Evolutionary conservation across 2,329 filamentous ascomycete species (phyloP).

Genomic region (Diaporthe sp.): DNA sequence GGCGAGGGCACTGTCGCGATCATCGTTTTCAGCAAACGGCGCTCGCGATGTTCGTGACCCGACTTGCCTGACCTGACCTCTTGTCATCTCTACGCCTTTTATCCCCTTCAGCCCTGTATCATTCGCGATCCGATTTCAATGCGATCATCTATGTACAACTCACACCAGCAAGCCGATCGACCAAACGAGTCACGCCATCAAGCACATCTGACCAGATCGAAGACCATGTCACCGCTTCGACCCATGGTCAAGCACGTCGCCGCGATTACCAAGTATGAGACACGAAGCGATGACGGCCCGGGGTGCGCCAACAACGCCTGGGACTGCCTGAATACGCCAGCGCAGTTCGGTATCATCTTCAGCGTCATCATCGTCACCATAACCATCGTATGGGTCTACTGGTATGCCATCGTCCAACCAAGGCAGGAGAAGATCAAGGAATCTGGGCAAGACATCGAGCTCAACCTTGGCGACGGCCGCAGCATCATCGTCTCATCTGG

Average conservation of each 20-base stretch:
- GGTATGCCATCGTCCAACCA: slow-evolving; percentile 38
- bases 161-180: neutral
- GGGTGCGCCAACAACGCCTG: slow-evolving; percentile 46
- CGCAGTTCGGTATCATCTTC: slow-evolving; percentile 53
- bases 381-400: slow-evolving; percentile 45
- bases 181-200: neutral
- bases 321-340: slow-evolving; percentile 50
- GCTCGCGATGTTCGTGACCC: neutral
- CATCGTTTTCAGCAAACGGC: neutral
- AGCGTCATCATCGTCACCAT: slow-evolving; percentile 44
- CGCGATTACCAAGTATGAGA: slow-evolving; percentile 35
- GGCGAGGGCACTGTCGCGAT: neutral
- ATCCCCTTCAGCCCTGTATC: neutral
- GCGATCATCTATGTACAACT: neutral
- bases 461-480: slow-evolving; percentile 18
- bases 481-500: slow-evolving; percentile 18
- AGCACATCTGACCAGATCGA: neutral
- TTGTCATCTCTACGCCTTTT: neutral
- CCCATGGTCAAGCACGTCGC: slow-evolving; percentile 36
- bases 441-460: slow-evolving; percentile 22
- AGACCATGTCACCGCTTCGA: neutral
- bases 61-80: neutral
- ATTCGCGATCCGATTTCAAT: neutral
- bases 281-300: slow-evolving; percentile 13
- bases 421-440: slow-evolving; percentile 33